Base-by-base conservation (phyloP, 2,329 filamentous ascomycete genomes). In the Claviceps lovelessii region DNA sequence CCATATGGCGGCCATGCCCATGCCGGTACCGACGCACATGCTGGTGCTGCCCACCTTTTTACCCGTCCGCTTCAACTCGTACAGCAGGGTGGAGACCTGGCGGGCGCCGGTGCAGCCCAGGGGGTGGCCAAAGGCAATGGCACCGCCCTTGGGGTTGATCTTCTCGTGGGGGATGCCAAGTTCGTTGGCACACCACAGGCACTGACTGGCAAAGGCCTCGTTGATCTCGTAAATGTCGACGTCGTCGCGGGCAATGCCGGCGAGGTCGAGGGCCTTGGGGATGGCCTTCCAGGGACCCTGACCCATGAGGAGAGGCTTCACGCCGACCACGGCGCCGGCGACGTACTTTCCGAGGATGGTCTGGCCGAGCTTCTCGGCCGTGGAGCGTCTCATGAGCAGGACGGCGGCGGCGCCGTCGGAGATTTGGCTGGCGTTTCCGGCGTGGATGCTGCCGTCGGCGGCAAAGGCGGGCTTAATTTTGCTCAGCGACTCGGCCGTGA, bases 191-290 rank as follows among this genome's bases (percentile, higher is more conserved):
- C 90, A 96, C 86, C 87, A 97, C 61, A 97, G 72, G 71, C 89
- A 95, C 78, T 97, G 91, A 59, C 83, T 88, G 37, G 93, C 93
- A 70, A 98, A 98, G 1, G 93, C 93, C 80, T 98, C 93, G 76
- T 98, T 98, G 79, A 98, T 96, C 80, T 98, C 93, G 66, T 81
- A 97, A 66, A 97, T 91, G 68, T 97, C 93, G 35, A 98, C 89
- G 62, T 97, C 91, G 55, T 95, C 85, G 71, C 85, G 88, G 67
- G 76, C 77, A 63, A 98, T 83, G 57, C 90, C 90, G 0, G 90
- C 88, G 70, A 93, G 90, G 68, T 88, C 80, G 55, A 96, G 84
- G 4, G 88, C 90, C 68, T 90, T 86, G 60, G 93, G 93, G 65
- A 98, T 97, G 55, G 93, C 90, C 72, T 90, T 90, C 82, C 89